Evolutionary conservation across 306 rosid species (phyloP).

Genomic region (Senna tora): DNA sequence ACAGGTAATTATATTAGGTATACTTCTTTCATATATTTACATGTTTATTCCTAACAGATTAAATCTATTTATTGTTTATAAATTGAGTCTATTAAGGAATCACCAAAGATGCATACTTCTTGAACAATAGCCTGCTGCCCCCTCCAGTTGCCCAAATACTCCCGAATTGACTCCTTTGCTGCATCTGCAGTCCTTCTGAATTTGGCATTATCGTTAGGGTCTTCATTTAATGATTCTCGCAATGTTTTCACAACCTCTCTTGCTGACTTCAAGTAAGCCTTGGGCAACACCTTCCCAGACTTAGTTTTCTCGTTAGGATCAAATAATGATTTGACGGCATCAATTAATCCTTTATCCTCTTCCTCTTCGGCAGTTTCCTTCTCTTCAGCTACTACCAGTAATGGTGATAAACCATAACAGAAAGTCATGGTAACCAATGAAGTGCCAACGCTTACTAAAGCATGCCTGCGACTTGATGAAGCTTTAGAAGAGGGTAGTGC

Average conservation of each 20-base stretch:
- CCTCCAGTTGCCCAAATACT: constrained; percentile 80
- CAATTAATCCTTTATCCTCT: constrained; percentile 61
- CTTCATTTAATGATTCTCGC: constrained; percentile 76
- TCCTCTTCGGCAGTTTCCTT: constrained; percentile 49
- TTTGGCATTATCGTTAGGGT: constrained; percentile 61
- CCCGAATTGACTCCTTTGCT: constrained; percentile 87
- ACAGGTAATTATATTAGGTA: too few relatives aligned
- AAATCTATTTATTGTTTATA: neutral
- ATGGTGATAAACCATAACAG: constrained; percentile 48
- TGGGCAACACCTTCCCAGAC: constrained; percentile 81
- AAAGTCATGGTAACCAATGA: constrained; percentile 51
- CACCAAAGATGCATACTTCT: constrained; percentile 59
- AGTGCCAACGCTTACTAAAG: constrained; percentile 40
- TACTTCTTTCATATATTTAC: too few relatives aligned
- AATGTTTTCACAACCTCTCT: constrained; percentile 81
- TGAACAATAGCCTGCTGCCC: constrained; percentile 63
- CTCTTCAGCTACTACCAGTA: constrained; percentile 60
- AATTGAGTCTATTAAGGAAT: neutral
- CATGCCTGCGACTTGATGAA: constrained; percentile 58
- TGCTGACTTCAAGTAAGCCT: constrained; percentile 84
- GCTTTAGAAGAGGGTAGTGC: constrained; percentile 46
- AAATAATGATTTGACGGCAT: constrained; percentile 64
- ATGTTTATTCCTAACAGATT: neutral
- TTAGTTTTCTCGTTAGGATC: constrained; percentile 74
- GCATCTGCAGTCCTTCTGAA: constrained; percentile 94